Base-by-base conservation (phyloP, 1,284 basidiomycete genomes). In the Trichosporon ovoides region DNA sequence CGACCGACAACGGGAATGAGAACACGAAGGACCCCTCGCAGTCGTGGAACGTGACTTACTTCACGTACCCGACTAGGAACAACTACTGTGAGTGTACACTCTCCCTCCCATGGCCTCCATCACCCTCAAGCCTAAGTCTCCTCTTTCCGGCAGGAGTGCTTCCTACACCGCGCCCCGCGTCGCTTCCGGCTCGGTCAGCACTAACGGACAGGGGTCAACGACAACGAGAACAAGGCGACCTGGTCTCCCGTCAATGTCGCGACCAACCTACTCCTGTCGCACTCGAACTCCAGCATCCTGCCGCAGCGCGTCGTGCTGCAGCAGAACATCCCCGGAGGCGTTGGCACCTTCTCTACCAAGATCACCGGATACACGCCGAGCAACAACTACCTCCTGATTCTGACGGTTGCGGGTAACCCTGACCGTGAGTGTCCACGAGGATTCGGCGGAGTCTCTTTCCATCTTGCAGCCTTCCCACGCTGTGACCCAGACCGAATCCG, bases 61-160 rank as follows among this genome's bases (percentile, higher is more conserved):
- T 57, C 16, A 37, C 51, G 16, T 43, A 46, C 28, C 60, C 60
- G 14, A 50, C 37, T 20, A 53, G 60, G 14, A 55, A 52, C 40
- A 53, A 58, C n/a, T 58, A 58, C 51, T 61, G 60, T 58, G 53
- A 58, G 60, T 56, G n/a, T n/a, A n/a, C n/a, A n/a, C n/a, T n/a
- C n/a, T n/a, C n/a, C n/a, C n/a, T n/a, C n/a, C n/a, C n/a, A 2
- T 7, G 11, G 12, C 20, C 14, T 38, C 7, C 18, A 7, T 9
- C 2, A 19, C 22, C n/a, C n/a, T n/a, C n/a, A n/a, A n/a, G n/a
- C n/a, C n/a, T n/a, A n/a, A n/a, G n/a, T n/a, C n/a, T n/a, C n/a
- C n/a, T n/a, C n/a, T n/a, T n/a, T n/a, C n/a, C n/a, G n/a, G n/a
- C n/a, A n/a, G n/a, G n/a, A n/a, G n/a, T n/a, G n/a, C n/a, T n/a